Percentiles rank a stretch among this genome's conserved stretches.
phyloP scores from a whole-genome alignment of 1,284 basidiomycete genomes.

The Veloporphyrellus conicus region DNA sequence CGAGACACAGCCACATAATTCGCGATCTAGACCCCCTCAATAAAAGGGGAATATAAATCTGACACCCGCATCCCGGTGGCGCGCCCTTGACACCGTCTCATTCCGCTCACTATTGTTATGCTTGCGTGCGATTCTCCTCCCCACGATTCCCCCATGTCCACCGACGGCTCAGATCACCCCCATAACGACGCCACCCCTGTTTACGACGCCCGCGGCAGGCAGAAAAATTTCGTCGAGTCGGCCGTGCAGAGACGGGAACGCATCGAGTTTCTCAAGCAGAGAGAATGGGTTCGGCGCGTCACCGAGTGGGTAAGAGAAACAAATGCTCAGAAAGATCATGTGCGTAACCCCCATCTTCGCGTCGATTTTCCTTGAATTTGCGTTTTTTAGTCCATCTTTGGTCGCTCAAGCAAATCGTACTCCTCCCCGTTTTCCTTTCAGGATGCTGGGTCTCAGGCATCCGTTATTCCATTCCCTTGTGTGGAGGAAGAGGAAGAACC shows the following conservation, averaged over 20 bases:
- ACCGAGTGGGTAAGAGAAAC: constrained; percentile 36
- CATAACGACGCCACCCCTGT: not conserved
- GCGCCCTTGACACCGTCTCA: constrained; percentile 10
- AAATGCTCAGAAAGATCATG: constrained; percentile 27
- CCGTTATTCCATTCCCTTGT: constrained; percentile 28
- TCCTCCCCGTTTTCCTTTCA: constrained; percentile 12
- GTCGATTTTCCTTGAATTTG: not conserved
- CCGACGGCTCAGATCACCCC: not conserved
- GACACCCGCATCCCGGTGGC: not conserved
- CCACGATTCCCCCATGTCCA: constrained; percentile 9
- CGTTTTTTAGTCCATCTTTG: constrained; percentile 20
- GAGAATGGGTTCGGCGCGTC: constrained; percentile 35
- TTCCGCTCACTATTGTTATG: constrained; percentile 11
- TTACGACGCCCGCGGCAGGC: constrained; percentile 29
- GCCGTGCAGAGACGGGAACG: constrained; percentile 29
- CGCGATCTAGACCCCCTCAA: constrained; percentile 23
- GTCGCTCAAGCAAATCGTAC: constrained; percentile 12
- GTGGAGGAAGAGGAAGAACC: constrained; percentile 33
- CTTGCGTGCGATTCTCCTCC: constrained; percentile 16
- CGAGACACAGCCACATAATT: constrained; percentile 24
- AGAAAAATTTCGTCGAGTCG: constrained; percentile 27
- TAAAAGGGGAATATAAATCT: constrained; percentile 14
- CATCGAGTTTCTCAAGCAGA: constrained; percentile 34
- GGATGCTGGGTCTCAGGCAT: constrained; percentile 15
- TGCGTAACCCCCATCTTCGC: constrained; percentile 8